These are phyloP conservation scores for Penicillium longicatenatum DNA, from an alignment of 495 filamentous ascomycete genomes.

Conservation along the genomic window DNA sequence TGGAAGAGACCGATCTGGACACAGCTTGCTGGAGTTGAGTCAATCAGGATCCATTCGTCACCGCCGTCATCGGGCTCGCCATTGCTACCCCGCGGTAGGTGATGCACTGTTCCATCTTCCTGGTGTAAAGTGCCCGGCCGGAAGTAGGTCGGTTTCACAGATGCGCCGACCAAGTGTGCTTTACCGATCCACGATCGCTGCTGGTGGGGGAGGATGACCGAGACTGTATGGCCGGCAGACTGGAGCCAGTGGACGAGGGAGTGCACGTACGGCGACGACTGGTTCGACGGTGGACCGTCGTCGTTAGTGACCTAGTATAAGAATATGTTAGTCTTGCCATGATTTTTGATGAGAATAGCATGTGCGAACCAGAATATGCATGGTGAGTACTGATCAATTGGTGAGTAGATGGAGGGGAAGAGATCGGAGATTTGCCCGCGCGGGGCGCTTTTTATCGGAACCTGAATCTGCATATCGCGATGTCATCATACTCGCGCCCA, in stretches of 20 bases:
- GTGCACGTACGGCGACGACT: conserved; percentile 92
- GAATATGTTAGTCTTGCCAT: background rate
- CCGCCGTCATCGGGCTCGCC: conserved; percentile 62
- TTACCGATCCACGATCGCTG: conserved; percentile 99
- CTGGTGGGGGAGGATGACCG: conserved; percentile 84
- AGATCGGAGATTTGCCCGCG: conserved; percentile 20
- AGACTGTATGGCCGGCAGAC: conserved; percentile 75
- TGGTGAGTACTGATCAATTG: conserved; percentile 23
- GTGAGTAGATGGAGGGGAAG: conserved; percentile 20
- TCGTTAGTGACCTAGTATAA: conserved; percentile 78
- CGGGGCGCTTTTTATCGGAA: conserved; percentile 16
- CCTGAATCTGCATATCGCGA: background rate
- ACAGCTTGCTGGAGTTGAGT: conserved; percentile 85
- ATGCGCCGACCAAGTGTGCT: conserved; percentile 87
- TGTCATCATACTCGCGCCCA: background rate
- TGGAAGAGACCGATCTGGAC: conserved; percentile 88
- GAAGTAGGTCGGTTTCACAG: conserved; percentile 87
- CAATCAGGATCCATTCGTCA: conserved; percentile 92
- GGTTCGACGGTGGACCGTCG: conserved; percentile 89
- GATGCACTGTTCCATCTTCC: conserved; percentile 69
- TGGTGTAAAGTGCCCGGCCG: conserved; percentile 62
- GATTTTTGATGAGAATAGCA: background rate
- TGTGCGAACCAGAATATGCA: conserved; percentile 48
- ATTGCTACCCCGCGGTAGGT: conserved; percentile 50
- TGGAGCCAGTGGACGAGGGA: conserved; percentile 79